phyloP scores from a whole-genome alignment of 306 rosid species.

The Mimosa pudica region DNA sequence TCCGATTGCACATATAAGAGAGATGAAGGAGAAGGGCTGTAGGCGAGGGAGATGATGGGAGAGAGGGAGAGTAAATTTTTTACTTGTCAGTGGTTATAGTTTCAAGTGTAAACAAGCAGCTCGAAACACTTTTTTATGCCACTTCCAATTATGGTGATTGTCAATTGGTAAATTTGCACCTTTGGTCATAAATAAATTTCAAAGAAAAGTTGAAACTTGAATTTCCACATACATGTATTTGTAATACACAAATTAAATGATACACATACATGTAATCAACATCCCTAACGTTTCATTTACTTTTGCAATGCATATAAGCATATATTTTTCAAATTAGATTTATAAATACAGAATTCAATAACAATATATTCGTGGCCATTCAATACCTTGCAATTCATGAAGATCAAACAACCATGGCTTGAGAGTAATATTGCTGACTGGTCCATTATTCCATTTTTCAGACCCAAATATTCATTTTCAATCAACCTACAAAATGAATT shows the following conservation, averaged over 20 bases:
- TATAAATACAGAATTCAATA: slow-evolving; percentile 5
- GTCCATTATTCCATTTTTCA: slow-evolving; percentile 95
- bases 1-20: too few species aligned
- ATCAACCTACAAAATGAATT: slow-evolving; percentile 61
- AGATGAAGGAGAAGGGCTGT: too few species aligned
- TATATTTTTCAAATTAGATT: slow-evolving; percentile 18
- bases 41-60: too few species aligned
- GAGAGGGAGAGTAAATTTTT: too few species aligned
- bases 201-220: not conserved
- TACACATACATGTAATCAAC: slow-evolving; percentile 27
- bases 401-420: slow-evolving; percentile 74
- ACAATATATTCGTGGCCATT: slow-evolving; percentile 20
- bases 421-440: slow-evolving; percentile 97
- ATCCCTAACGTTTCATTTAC: slow-evolving; percentile 26
- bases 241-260: slow-evolving; percentile 21
- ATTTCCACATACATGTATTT: not conserved
- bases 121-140: too few species aligned
- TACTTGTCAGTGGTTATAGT: too few species aligned
- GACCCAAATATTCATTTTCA: slow-evolving; percentile 93
- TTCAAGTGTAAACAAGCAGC: too few species aligned
- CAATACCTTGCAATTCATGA: slow-evolving; percentile 97
- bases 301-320: slow-evolving; percentile 14
- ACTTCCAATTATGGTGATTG: too few species aligned
- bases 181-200: not conserved
- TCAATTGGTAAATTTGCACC: not conserved